Base-by-base conservation (phyloP, 2,329 filamentous ascomycete genomes). In the Colletotrichum aenigma region DNA sequence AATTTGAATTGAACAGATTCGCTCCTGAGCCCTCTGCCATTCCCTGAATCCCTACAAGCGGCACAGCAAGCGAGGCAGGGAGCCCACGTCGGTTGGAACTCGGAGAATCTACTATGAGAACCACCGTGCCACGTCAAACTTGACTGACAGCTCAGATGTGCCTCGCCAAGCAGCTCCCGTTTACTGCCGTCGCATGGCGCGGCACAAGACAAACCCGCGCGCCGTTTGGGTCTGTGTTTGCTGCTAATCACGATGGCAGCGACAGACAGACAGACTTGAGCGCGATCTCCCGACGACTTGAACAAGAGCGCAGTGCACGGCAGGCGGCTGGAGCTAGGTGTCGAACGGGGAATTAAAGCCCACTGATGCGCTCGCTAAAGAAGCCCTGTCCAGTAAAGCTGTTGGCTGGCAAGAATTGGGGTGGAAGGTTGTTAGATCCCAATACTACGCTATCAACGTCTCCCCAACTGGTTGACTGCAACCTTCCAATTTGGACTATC, bases 291-390 rank as follows among this genome's bases (percentile, higher is more conserved):
- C 38, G 38, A 43, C 38, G 38, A 43, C 38, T 43, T 43, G 9
- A 43, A 43, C 38, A 43, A 43, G 38, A 43, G 8, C 18, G 38
- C 18, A 43, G 38, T 43, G 38, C 38, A n/a, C 18, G 38, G 9
- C 26, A 32, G 43, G 34, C 34, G 62, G 21, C 28, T 36, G 21
- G 34, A 36, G 18, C 36, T 65, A n/a, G 18, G 38, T 43, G 38
- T 43, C 38, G 18, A 30, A 21, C 4, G 21, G 24, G 21, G 30
- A 60, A 48, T 52, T 48, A 4, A 32, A 36, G 52, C 62, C 72
- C 61, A 71, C 60, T 56, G 68, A 75, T 71, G 68, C 68, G 72
- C 72, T 75, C 61, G 72, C 62, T 66, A 52, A 71, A 24, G 52
- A 34, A 30, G 43, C 70, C 62, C 28, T 61, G 62, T 48, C 62